Evolutionary conservation across 2,329 filamentous ascomycete species (phyloP).

Genomic region (Scleromitrula shiraiana): DNA sequence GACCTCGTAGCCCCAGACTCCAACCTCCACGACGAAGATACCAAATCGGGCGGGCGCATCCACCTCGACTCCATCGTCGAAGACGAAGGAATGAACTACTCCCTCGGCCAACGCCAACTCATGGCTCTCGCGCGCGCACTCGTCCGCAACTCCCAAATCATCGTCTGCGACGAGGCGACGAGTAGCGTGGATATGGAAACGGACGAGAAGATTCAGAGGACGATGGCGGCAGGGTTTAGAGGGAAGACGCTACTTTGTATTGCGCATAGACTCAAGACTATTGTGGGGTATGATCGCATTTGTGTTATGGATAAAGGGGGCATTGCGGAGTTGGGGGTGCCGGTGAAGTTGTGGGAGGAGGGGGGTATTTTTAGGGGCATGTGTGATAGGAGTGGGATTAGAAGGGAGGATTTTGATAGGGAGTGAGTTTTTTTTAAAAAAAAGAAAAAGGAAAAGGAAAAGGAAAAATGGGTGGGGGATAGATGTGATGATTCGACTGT

Average conservation of each 20-base stretch:
- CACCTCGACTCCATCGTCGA: conserved; percentile 80
- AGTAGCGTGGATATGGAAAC: conserved; percentile 92
- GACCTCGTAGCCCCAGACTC: conserved; percentile 54
- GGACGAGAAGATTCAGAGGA: conserved; percentile 87
- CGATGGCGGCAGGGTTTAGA: conserved; percentile 76
- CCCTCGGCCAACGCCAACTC: conserved; percentile 85
- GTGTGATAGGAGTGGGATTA: conserved; percentile 54
- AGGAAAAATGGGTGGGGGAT: too few species aligned
- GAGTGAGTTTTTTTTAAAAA: neutral
- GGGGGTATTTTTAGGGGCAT: conserved; percentile 69
- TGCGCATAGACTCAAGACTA: conserved; percentile 84
- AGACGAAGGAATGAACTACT: conserved; percentile 94
- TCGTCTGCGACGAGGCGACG: conserved; percentile 95
- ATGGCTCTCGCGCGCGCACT: conserved; percentile 91
- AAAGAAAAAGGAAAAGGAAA: too few species aligned
- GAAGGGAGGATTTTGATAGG: conserved; percentile 26
- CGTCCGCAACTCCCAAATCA: conserved; percentile 80
- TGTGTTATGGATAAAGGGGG: conserved; percentile 88
- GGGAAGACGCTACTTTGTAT: conserved; percentile 89
- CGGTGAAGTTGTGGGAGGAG: conserved; percentile 62
- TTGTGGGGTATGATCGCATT: conserved; percentile 90
- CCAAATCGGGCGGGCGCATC: conserved; percentile 60
- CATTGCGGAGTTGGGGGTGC: conserved; percentile 81
- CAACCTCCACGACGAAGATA: conserved; percentile 29
- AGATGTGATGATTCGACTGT: too few species aligned